phyloP scores from a whole-genome alignment of 108 stramenopile species.

The Parmales sp. region DNA sequence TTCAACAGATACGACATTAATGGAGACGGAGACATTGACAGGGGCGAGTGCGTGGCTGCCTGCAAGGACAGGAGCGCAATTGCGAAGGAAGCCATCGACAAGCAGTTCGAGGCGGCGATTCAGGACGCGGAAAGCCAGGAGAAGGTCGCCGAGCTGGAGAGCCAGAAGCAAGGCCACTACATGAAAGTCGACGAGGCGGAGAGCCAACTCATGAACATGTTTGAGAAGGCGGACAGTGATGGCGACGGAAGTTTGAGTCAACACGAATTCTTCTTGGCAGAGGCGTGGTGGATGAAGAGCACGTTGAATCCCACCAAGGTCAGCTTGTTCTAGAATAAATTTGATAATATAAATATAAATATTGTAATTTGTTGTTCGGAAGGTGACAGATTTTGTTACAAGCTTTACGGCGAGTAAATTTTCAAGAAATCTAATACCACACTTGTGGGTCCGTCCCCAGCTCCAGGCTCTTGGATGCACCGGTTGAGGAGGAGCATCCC shows the following conservation, averaged over 20 bases:
- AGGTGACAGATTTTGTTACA: too few species aligned
- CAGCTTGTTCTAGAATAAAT: neutral
- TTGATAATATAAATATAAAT: too few species aligned
- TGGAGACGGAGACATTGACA: neutral
- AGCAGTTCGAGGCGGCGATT: constrained; percentile 4
- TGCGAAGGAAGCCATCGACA: neutral
- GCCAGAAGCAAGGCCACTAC: neutral
- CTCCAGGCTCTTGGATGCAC: too few species aligned
- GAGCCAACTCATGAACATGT: neutral
- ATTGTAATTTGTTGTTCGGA: too few species aligned
- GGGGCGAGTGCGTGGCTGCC: constrained; percentile 1
- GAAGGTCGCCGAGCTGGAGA: neutral
- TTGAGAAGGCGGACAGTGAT: constrained; percentile 1
- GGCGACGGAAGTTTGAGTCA: neutral
- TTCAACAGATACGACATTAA: constrained; percentile 4
- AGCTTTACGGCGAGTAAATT: too few species aligned
- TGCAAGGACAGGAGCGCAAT: neutral
- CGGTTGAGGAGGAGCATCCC: too few species aligned
- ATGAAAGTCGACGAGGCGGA: neutral
- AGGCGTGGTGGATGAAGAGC: constrained; percentile 13
- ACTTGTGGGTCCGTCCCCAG: too few species aligned
- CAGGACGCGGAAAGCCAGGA: neutral
- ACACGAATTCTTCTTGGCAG: constrained; percentile 6
- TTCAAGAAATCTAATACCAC: too few species aligned
- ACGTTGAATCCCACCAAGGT: constrained; percentile 4